Evolutionary conservation across 345 rosid genomes (phyloP).

Genomic region (Excoecaria cochinchinensis): DNA sequence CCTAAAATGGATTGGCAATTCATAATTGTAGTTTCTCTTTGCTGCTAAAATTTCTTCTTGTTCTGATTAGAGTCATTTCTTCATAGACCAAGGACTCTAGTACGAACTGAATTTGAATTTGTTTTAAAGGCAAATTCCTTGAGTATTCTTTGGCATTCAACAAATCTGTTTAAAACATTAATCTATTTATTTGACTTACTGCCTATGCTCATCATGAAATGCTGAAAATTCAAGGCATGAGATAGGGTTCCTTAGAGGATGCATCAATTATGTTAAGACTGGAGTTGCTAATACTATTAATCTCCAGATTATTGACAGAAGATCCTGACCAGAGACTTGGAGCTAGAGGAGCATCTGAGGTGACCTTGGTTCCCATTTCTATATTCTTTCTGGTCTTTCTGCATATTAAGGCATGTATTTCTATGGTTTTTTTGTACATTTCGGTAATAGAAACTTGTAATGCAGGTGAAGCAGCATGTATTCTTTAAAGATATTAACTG

Average conservation of each 20-base stretch:
- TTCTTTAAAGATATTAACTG: slow-evolving; percentile 95
- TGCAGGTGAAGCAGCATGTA: slow-evolving; percentile 86
- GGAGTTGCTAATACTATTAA: slow-evolving; percentile 5
- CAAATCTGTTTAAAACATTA: not conserved
- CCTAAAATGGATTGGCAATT: not conserved
- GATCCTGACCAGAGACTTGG: slow-evolving; percentile 99
- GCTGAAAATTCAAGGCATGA: not conserved
- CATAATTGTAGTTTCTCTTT: not conserved
- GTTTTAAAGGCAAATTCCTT: not conserved
- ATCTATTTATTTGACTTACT: not conserved
- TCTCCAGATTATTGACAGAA: slow-evolving; percentile 85
- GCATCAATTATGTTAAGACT: not conserved
- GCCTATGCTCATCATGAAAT: not conserved
- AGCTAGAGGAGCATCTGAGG: slow-evolving; percentile 93
- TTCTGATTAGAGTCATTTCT: not conserved
- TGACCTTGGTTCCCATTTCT: slow-evolving; percentile 30
- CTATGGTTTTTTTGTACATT: slow-evolving; percentile 2
- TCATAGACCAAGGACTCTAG: not conserved
- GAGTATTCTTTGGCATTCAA: not conserved
- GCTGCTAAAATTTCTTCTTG: not conserved
- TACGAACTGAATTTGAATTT: not conserved
- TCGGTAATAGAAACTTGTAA: slow-evolving; percentile 20
- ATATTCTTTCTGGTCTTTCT: slow-evolving; percentile 5
- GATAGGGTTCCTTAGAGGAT: not conserved
- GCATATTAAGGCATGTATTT: not conserved